Base-by-base conservation (phyloP, 164 flowering plant species). In the Macadamia integrifolia region DNA sequence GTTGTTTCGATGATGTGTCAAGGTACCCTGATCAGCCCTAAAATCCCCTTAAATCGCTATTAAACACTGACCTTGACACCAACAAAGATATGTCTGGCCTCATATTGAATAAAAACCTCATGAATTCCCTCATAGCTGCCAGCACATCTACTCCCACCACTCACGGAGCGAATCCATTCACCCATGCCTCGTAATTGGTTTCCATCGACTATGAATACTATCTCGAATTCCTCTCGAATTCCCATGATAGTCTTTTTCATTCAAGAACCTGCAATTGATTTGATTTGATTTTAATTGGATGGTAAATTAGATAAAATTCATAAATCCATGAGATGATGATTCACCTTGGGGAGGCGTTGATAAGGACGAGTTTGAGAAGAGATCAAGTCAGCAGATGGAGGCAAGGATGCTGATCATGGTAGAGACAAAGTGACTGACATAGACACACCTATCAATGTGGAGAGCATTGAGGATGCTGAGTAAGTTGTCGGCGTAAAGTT, bases 121-220 rank as follows among this genome's bases (percentile, higher is more conserved):
- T 92, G 80, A 92, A 94, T 72, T 94, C 99, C 1, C 88, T 72
- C 7, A 94, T 98, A 6, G 92, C 99, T 11, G 78, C 79, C 35
- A 98, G 99, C 9, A 92, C 98, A 61, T 94, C 99, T 3, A 94
- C 99, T 6, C 99, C 99, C 6, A 95, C 98, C 0, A 94, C 87
- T 50, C 89, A 61, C 14, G 98, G 99, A 18, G 99, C 98, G 69
- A 79, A 91, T 0, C 99, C 99, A 46, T 64, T 72, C 57, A 92
- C 98, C 94, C 96, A 95, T 3, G 96, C 96, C 78, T 72, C 85
- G 77, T 91, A 95, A 60, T 95, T 95, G 0, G 84, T 80, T 69
- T 89, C 84, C 97, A 92, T 92, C 48, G 97, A 23, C 97, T 2
- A 78, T 35, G 63, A 92, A 88, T n/a, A 92, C 86, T 50, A 67